These are phyloP conservation scores for Picocystis sp. DNA, from an alignment of 163 green algal species.

Conservation along the genomic window DNA sequence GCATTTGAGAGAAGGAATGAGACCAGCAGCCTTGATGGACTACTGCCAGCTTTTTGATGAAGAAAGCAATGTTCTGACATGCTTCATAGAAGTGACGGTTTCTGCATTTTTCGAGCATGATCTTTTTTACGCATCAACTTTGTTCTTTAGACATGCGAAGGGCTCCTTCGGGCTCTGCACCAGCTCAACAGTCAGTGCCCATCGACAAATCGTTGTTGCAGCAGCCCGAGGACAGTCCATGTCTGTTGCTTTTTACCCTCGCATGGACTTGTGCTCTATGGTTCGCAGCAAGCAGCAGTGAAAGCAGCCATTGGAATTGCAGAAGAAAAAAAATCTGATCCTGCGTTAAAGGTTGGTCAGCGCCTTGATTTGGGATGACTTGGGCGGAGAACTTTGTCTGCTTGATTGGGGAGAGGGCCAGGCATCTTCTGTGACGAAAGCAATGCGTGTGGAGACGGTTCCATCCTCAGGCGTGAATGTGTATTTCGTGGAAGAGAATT, in stretches of 20 bases:
- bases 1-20: no score
- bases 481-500: not conserved
- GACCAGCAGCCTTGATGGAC: no score
- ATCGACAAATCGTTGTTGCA: constrained; percentile 12
- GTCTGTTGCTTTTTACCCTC: constrained; percentile 14
- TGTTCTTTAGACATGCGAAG: constrained; percentile 10
- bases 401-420: constrained; percentile 10
- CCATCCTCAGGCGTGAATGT: not conserved
- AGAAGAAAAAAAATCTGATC: constrained; percentile 1
- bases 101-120: constrained; percentile 19
- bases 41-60: no score
- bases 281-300: constrained; percentile 15
- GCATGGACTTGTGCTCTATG: constrained; percentile 11
- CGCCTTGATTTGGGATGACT: constrained; percentile 16
- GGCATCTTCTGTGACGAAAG: no score
- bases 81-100: constrained; percentile 7
- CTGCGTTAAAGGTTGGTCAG: constrained; percentile 6
- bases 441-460: no score
- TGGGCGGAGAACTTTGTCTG: constrained; percentile 13
- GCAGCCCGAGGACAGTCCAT: constrained; percentile 17
- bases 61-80: no score
- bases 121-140: constrained; percentile 6
- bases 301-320: constrained; percentile 11
- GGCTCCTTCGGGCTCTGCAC: constrained; percentile 14
- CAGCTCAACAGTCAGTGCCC: constrained; percentile 10